These are phyloP conservation scores for Musa acuminata DNA, from an alignment of 176 grass and related monocot species.

Conservation along the genomic window DNA sequence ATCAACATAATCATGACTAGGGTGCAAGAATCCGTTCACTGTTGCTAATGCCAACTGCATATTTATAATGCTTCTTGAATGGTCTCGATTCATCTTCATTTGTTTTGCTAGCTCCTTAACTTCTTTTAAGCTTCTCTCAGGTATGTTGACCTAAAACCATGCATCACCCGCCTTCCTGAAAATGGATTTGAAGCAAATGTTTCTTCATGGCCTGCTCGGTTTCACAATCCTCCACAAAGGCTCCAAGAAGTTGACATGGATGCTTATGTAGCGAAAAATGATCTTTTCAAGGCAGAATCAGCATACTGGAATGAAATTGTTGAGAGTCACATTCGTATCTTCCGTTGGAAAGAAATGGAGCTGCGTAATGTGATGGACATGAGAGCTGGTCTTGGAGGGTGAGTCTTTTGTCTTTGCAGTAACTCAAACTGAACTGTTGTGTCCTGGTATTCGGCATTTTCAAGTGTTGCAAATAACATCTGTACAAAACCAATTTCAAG, in stretches of 20 bases:
- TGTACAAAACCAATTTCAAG: neutral
- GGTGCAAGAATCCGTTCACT: neutral
- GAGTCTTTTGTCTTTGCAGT: neutral
- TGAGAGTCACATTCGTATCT: conserved; percentile 28
- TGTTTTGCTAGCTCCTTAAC: conserved; percentile 5
- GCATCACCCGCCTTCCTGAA: conserved; percentile 37
- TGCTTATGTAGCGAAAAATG: conserved; percentile 37
- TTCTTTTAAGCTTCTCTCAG: conserved; percentile 10
- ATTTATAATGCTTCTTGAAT: neutral
- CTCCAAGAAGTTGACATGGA: conserved; percentile 25
- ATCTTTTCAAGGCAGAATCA: conserved; percentile 32
- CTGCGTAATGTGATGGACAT: conserved; percentile 48
- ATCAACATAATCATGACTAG: too few relatives aligned
- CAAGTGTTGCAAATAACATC: neutral
- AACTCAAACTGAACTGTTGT: neutral
- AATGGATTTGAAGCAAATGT: conserved; percentile 37
- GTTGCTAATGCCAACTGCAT: neutral
- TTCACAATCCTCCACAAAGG: conserved; percentile 32
- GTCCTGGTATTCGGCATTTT: neutral
- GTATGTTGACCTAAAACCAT: conserved; percentile 31
- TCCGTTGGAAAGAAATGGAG: conserved; percentile 35
- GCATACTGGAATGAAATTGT: conserved; percentile 44
- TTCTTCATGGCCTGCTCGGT: conserved; percentile 34
- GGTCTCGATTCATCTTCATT: neutral
- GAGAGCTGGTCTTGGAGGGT: conserved; percentile 57